These are phyloP conservation scores for Exophiala phaeomuriformis DNA, from an alignment of 2,329 filamentous ascomycete species.

Conservation along the genomic window DNA sequence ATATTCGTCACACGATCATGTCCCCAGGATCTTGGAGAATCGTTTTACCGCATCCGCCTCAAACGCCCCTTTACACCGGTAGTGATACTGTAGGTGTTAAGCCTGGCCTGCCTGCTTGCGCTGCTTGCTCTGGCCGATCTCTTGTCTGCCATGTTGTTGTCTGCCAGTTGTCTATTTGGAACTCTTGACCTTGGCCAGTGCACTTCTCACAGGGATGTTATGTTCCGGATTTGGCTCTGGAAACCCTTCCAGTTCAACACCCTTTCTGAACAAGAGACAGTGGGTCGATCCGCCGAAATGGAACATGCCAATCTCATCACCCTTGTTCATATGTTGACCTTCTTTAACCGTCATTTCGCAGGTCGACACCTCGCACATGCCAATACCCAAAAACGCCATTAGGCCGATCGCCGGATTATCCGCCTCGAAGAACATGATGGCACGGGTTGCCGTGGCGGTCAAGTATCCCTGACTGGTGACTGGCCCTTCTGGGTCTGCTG, in stretches of 20 bases:
- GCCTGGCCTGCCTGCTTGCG: not conserved
- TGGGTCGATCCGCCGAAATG: constrained; percentile 70
- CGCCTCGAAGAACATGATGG: constrained; percentile 62
- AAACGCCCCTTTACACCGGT: not conserved
- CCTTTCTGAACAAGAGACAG: constrained; percentile 56
- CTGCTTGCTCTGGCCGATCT: not conserved
- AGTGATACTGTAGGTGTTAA: not conserved
- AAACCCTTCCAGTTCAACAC: constrained; percentile 37
- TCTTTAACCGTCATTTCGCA: constrained; percentile 64
- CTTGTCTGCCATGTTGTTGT: too few relatives aligned
- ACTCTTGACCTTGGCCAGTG: constrained; percentile 32
- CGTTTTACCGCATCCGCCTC: not conserved
- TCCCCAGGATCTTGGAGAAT: not conserved
- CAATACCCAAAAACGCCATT: constrained; percentile 63
- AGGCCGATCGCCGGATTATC: constrained; percentile 61
- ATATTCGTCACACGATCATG: not conserved
- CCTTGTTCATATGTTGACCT: constrained; percentile 60
- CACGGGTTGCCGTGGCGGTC: constrained; percentile 59
- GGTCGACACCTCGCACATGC: constrained; percentile 69
- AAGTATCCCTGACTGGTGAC: constrained; percentile 57
- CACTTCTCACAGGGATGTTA: constrained; percentile 38
- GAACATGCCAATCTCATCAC: constrained; percentile 69
- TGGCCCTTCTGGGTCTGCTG: constrained; percentile 26
- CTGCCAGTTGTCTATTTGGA: not conserved
- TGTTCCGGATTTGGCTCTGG: constrained; percentile 33